A percentile compares a stretch with the other conserved stretches of the same genome.
Conservation (phyloP, 2,329 filamentous ascomycete species). For the Penicillium sp. region DNA sequence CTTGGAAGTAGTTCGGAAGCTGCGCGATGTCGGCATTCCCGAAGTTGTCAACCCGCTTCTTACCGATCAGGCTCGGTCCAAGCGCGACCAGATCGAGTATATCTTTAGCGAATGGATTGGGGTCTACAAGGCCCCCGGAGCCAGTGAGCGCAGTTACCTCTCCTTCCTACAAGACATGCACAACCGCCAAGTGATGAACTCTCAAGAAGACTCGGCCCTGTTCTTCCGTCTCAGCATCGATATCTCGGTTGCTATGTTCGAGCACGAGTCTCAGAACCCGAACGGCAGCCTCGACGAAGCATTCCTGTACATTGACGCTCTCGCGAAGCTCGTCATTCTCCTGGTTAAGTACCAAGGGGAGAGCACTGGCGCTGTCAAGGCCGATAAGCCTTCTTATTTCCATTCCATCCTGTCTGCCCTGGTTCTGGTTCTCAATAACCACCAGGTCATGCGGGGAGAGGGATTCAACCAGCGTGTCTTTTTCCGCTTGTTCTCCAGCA, state of each 20-base stretch:
- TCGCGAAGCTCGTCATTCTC: slow-evolving; percentile 76
- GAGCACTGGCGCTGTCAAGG: slow-evolving; percentile 58
- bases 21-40: slow-evolving; percentile 57
- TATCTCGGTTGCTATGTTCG: slow-evolving; percentile 74
- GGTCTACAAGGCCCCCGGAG: slow-evolving; percentile 74
- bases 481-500: slow-evolving; percentile 81
- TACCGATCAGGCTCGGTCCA: slow-evolving; percentile 60
- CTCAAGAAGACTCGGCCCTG: slow-evolving; percentile 72
- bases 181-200: slow-evolving; percentile 69
- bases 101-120: slow-evolving; percentile 95
- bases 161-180: slow-evolving; percentile 86
- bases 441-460: slow-evolving; percentile 78
- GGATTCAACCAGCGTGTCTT: slow-evolving; percentile 86
- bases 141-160: slow-evolving; percentile 69
- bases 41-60: slow-evolving; percentile 58
- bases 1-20: slow-evolving; percentile 69
- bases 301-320: slow-evolving; percentile 71
- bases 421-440: slow-evolving; percentile 79
- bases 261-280: slow-evolving; percentile 65
- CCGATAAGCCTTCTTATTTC: slow-evolving; percentile 69
- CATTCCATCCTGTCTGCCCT: slow-evolving; percentile 77
- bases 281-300: slow-evolving; percentile 63
- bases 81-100: slow-evolving; percentile 86
- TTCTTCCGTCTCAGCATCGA: slow-evolving; percentile 85
- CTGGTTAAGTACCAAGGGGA: slow-evolving; percentile 74